Conservation (phyloP, 2,329 filamentous ascomycete genomes). For the Xylaria sp. region DNA sequence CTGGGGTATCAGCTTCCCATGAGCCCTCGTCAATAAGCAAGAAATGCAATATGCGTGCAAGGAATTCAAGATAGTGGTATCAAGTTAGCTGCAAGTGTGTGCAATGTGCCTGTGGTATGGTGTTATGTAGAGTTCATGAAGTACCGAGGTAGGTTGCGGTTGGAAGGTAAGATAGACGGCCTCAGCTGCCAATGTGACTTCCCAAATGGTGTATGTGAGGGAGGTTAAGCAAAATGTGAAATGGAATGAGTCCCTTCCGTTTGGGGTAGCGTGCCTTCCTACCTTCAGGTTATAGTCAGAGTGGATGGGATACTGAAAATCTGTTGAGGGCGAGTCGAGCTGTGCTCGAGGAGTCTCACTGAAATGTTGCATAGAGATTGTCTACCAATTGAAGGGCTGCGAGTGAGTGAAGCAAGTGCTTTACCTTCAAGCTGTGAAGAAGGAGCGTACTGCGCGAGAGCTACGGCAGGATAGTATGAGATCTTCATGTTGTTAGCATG, state of each 20-base stretch:
- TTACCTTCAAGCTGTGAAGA: background rate
- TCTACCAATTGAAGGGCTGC: background rate
- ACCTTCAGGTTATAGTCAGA: too few species aligned
- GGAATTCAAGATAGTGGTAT: background rate
- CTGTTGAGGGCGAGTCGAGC: background rate
- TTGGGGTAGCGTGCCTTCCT: too few species aligned
- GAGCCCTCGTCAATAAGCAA: background rate
- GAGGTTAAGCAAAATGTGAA: background rate
- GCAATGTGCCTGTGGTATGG: background rate
- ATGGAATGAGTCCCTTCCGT: background rate
- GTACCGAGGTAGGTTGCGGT: too few species aligned
- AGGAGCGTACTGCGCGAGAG: background rate
- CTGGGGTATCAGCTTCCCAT: background rate
- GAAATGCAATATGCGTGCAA: background rate
- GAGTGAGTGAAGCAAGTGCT: background rate
- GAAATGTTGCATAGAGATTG: background rate
- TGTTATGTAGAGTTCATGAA: too few species aligned
- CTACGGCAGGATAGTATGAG: background rate
- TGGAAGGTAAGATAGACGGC: too few species aligned
- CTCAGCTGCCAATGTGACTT: too few species aligned
- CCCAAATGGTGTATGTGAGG: background rate
- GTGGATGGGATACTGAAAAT: too few species aligned
- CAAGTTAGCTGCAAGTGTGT: background rate
- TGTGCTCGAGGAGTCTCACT: too few species aligned
- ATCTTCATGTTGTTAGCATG: background rate